These are phyloP conservation scores for Glutinoglossum americanum DNA, from an alignment of 495 filamentous ascomycete species.

Conservation along the genomic window DNA sequence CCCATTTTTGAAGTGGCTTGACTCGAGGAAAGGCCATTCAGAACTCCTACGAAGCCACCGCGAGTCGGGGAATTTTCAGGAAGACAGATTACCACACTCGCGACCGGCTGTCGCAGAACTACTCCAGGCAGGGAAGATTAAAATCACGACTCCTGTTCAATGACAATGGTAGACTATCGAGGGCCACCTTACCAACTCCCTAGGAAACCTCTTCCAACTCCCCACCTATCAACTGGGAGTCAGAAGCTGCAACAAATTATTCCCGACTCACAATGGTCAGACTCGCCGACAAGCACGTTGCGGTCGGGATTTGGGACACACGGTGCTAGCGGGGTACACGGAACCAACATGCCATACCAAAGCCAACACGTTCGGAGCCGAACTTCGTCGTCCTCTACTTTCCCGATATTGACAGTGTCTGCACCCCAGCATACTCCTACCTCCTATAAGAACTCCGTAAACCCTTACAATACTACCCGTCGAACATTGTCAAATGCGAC, in stretches of 20 bases:
- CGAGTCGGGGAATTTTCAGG: neutral
- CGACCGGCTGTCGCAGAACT: neutral
- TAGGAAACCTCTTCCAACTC: constrained; percentile 4
- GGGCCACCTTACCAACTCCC: constrained; percentile 4
- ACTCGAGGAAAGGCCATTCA: neutral
- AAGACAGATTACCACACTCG: neutral
- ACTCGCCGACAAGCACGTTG: neutral
- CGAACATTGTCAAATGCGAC: constrained; percentile 24
- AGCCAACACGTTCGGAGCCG: constrained; percentile 11
- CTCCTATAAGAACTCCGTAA: constrained; percentile 8
- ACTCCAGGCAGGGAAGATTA: neutral
- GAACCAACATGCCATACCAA: neutral
- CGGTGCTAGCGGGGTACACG: neutral
- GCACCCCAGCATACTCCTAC: constrained; percentile 4
- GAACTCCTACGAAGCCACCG: neutral
- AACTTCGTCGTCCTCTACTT: constrained; percentile 13
- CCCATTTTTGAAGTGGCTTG: neutral
- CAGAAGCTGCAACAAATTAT: constrained; percentile 3
- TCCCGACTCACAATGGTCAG: neutral
- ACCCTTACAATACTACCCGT: constrained; percentile 9
- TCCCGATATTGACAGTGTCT: constrained; percentile 5
- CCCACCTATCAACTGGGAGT: neutral
- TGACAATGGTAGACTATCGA: constrained; percentile 6
- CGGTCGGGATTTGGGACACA: neutral
- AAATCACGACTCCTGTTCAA: neutral